Conservation (phyloP, 768 basidiomycete genomes). For the Mycena floridula region DNA sequence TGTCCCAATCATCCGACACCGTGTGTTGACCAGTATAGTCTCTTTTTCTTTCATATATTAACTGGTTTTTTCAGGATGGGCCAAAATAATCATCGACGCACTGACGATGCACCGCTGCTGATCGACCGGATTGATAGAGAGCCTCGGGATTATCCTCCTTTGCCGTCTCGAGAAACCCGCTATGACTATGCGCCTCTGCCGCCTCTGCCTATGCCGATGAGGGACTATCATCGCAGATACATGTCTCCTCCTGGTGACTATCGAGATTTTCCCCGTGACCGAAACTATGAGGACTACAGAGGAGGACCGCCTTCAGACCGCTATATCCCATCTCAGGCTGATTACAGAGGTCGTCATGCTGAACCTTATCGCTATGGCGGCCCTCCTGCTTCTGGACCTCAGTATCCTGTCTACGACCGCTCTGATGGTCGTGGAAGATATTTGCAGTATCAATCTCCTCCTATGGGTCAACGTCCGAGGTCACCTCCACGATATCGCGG, state of each 20-base stretch:
- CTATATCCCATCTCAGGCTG: slow-evolving; percentile 44
- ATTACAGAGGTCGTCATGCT: slow-evolving; percentile 54
- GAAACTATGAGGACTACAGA: slow-evolving; percentile 71
- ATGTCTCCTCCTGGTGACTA: slow-evolving; percentile 60
- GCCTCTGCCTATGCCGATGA: slow-evolving; percentile 34
- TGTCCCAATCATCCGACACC: slow-evolving; percentile 53
- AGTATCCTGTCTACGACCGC: slow-evolving; percentile 38
- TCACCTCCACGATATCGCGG: slow-evolving; percentile 56
- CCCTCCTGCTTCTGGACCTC: slow-evolving; percentile 40
- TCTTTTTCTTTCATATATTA: too few species aligned
- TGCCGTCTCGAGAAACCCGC: slow-evolving; percentile 44
- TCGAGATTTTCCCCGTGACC: slow-evolving; percentile 54
- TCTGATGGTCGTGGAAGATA: slow-evolving; percentile 59
- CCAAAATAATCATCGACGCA: slow-evolving; percentile 35
- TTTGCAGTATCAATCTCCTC: slow-evolving; percentile 43
- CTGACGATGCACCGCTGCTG: slow-evolving; percentile 40
- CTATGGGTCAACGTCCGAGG: slow-evolving; percentile 49
- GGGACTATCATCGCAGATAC: slow-evolving; percentile 60
- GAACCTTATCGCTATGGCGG: slow-evolving; percentile 52
- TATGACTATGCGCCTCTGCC: slow-evolving; percentile 54
- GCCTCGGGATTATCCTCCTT: slow-evolving; percentile 51
- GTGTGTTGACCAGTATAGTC: slow-evolving; percentile 33
- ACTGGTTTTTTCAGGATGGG: too few species aligned
- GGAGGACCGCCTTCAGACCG: slow-evolving; percentile 44
- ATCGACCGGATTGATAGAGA: slow-evolving; percentile 56